phyloP scores from a whole-genome alignment of 768 basidiomycete species.

The Chalciporus sphaerocephalus region DNA sequence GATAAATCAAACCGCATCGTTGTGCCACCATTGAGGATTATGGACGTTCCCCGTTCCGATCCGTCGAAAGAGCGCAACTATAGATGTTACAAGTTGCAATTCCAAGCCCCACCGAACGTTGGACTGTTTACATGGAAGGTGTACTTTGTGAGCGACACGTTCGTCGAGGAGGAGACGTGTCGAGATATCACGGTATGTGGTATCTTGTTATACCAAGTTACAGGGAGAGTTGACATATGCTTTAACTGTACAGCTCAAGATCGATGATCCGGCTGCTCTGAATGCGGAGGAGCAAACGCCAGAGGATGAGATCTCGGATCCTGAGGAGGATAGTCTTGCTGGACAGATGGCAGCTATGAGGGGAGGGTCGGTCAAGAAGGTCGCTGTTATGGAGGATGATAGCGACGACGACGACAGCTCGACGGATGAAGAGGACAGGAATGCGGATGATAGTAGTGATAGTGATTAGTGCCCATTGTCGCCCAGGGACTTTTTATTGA shows the following conservation, averaged over 20 bases:
- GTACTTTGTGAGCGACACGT: constrained; percentile 82
- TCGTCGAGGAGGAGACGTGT: constrained; percentile 73
- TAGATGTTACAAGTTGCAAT: constrained; percentile 85
- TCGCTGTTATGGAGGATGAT: constrained; percentile 37
- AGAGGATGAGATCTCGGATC: constrained; percentile 96
- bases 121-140: constrained; percentile 89
- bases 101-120: constrained; percentile 85
- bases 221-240: constrained; percentile 3
- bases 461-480: constrained; percentile 21
- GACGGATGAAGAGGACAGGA: constrained; percentile 27
- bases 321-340: constrained; percentile 92
- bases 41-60: constrained; percentile 68
- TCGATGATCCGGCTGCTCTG: constrained; percentile 66
- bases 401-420: constrained; percentile 24
- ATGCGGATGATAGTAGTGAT: constrained; percentile 27
- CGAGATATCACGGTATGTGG: constrained; percentile 66
- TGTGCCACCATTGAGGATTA: constrained; percentile 79
- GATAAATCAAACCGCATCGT: constrained; percentile 80
- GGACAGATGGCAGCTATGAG: constrained; percentile 98
- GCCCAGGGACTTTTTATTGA: background rate
- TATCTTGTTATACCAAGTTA: background rate
- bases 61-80: constrained; percentile 51
- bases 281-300: constrained; percentile 52
- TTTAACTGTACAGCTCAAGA: constrained; percentile 64
- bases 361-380: constrained; percentile 79